These are phyloP conservation scores for Periconia sp. DNA, from an alignment of 2,329 filamentous ascomycete genomes.

Conservation along the genomic window DNA sequence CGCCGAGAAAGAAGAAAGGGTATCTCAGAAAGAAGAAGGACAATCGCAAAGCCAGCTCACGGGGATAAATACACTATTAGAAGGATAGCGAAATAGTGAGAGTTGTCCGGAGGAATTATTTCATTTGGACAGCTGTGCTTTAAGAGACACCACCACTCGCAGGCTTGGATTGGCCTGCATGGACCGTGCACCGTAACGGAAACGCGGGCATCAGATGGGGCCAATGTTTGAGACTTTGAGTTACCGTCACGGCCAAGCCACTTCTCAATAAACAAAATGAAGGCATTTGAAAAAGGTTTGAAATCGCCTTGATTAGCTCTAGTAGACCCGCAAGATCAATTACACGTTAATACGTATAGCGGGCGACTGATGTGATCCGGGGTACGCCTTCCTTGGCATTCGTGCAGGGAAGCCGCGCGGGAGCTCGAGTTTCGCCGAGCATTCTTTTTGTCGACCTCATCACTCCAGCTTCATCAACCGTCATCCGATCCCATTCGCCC, in stretches of 20 bases:
- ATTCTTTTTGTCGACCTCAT: conserved; percentile 33
- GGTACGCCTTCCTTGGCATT: conserved; percentile 18
- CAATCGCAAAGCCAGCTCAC: conserved; percentile 23
- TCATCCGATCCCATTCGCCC: conserved; percentile 24
- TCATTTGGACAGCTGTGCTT: conserved; percentile 42
- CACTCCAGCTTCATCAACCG: conserved; percentile 14
- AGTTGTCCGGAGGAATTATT: conserved; percentile 12
- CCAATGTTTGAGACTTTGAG: conserved; percentile 15
- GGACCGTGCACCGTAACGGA: conserved; percentile 29
- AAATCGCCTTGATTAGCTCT: not conserved
- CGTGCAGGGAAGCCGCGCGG: conserved; percentile 13
- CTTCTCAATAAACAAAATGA: not conserved
- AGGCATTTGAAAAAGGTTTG: not conserved
- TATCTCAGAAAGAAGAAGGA: conserved; percentile 27
- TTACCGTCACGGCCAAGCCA: conserved; percentile 11
- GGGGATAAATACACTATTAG: conserved; percentile 1
- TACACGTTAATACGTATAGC: not conserved
- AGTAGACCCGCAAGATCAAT: not conserved
- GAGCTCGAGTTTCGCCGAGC: conserved; percentile 28
- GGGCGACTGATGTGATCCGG: conserved; percentile 7
- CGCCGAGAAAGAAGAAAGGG: conserved; percentile 14
- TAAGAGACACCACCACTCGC: conserved; percentile 23
- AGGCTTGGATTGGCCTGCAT: conserved; percentile 24
- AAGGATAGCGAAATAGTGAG: not conserved
- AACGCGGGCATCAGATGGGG: conserved; percentile 9